Evolutionary conservation across 129 eudicot genomes (phyloP).

Genomic region (Silybum marianum): DNA sequence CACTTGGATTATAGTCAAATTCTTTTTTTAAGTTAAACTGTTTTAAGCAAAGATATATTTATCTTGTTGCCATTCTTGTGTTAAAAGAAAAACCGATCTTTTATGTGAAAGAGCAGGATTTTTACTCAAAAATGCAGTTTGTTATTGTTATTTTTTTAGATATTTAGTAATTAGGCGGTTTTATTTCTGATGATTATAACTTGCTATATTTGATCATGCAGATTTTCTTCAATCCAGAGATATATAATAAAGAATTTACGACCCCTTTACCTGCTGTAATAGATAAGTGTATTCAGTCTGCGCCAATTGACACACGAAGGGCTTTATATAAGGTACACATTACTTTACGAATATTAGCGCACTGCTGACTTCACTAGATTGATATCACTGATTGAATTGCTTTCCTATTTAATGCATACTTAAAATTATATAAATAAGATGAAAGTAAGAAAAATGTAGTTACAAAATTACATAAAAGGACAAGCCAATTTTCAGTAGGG

Average conservation of each 20-base stretch:
- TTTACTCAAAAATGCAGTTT: neutral
- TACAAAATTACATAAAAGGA: neutral
- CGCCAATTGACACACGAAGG: constrained; percentile 97
- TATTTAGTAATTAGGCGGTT: neutral
- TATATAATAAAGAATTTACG: constrained; percentile 65
- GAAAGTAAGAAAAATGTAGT: neutral
- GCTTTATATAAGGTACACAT: constrained; percentile 83
- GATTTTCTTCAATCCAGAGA: constrained; percentile 98
- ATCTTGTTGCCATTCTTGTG: neutral
- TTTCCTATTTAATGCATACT: neutral
- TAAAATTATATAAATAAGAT: neutral
- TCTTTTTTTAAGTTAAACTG: neutral
- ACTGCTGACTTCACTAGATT: neutral
- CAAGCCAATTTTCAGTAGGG: neutral
- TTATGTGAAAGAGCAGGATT: neutral
- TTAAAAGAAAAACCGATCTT: neutral
- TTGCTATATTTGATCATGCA: constrained; percentile 34
- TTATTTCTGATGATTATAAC: constrained; percentile 15
- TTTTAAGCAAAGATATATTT: neutral
- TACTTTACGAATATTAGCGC: neutral
- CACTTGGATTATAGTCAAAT: neutral
- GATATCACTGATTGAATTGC: neutral
- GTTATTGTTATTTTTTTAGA: neutral
- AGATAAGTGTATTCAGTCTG: constrained; percentile 94
- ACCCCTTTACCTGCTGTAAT: constrained; percentile 88